Conservation (phyloP, 2,329 filamentous ascomycete genomes). For the Leptographium flavum region DNA sequence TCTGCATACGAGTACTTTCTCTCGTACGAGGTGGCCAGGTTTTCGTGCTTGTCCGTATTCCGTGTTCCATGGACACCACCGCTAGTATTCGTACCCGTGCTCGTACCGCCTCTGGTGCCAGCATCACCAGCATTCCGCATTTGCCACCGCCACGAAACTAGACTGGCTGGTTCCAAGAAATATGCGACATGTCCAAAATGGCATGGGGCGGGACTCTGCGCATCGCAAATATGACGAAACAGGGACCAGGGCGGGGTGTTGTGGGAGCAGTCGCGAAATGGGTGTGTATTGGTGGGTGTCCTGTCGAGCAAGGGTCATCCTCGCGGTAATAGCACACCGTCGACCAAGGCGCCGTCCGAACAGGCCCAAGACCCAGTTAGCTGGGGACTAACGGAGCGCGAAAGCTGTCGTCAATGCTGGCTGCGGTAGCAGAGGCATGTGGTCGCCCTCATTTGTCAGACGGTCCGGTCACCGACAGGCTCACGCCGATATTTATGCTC, state of each 20-base stretch:
- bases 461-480: background rate
- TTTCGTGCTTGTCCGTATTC: too few species aligned
- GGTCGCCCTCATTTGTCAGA: background rate
- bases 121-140: background rate
- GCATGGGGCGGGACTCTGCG: background rate
- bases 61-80: too few species aligned
- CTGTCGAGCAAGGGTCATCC: constrained; percentile 1
- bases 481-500: background rate
- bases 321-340: background rate
- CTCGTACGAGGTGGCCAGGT: too few species aligned
- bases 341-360: background rate
- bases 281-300: too few species aligned
- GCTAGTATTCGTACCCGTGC: too few species aligned
- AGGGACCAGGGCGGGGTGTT: constrained; percentile 4
- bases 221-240: background rate
- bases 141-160: background rate
- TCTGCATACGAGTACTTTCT: too few species aligned
- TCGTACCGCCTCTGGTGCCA: too few species aligned
- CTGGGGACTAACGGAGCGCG: background rate
- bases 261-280: constrained; percentile 6
- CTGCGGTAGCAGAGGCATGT: background rate
- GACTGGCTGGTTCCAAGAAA: background rate
- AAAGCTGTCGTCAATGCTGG: background rate
- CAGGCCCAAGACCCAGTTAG: background rate
- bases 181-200: background rate